Conservation (phyloP, 2,329 filamentous ascomycete species). For the Arachnopeziza araneosa region DNA sequence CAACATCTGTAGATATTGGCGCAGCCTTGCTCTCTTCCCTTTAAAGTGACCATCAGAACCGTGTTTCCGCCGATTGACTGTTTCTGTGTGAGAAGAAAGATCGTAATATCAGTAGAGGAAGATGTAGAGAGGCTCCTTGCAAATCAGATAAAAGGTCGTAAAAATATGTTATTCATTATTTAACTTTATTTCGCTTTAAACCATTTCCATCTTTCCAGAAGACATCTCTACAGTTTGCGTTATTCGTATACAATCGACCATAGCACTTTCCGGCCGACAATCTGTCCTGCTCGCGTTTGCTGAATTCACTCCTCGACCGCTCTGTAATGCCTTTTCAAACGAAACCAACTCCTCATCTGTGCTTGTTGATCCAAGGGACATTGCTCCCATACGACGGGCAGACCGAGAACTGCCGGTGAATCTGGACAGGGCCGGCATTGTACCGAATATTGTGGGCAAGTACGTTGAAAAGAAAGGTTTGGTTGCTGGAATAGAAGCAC, state of each 20-base stretch:
- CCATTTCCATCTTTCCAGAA: neutral
- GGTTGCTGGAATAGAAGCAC: constrained; percentile 40
- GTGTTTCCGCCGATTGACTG: too few relatives aligned
- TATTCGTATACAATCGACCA: neutral
- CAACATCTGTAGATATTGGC: too few relatives aligned
- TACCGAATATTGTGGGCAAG: constrained; percentile 14
- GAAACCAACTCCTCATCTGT: neutral
- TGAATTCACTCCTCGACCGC: neutral
- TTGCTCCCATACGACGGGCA: neutral
- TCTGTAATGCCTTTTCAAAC: neutral
- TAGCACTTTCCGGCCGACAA: neutral
- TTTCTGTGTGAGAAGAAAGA: neutral
- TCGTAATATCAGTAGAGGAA: neutral
- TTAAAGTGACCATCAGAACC: too few relatives aligned
- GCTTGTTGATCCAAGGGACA: neutral
- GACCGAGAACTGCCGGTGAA: neutral
- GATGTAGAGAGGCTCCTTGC: neutral
- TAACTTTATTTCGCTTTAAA: neutral
- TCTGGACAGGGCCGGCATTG: neutral
- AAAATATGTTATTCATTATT: neutral
- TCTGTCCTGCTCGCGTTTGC: neutral
- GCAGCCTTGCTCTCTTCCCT: too few relatives aligned
- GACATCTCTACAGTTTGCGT: neutral
- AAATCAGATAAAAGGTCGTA: neutral
- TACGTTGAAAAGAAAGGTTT: constrained; percentile 37